phyloP scores from a whole-genome alignment of 2,329 filamentous ascomycete species.

The Colletotrichum sp. region DNA sequence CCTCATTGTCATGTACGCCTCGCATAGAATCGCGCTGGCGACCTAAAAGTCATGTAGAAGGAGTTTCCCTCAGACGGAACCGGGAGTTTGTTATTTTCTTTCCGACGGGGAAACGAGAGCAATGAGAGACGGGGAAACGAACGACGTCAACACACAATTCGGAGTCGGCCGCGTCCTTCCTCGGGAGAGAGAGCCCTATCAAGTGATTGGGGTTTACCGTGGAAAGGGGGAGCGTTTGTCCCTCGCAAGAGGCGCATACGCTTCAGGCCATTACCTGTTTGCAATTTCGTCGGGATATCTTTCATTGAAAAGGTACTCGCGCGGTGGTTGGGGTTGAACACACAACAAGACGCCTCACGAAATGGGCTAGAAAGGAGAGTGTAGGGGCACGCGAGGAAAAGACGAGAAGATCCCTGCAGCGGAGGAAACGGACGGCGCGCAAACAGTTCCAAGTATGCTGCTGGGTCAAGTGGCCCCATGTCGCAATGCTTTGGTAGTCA shows the following conservation, averaged over 20 bases:
- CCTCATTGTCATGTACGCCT: slow-evolving; percentile 25
- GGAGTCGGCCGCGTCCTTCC: slow-evolving; percentile 18
- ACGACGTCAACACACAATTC: slow-evolving; percentile 13
- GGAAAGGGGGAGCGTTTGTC: not conserved
- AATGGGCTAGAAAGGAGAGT: slow-evolving; percentile 16
- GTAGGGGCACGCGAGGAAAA: slow-evolving; percentile 15
- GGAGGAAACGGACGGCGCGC: slow-evolving; percentile 3
- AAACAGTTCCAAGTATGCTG: not conserved
- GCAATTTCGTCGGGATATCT: slow-evolving; percentile 5
- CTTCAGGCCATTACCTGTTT: slow-evolving; percentile 9
- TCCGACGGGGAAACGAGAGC: slow-evolving; percentile 17
- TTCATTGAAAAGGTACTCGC: not conserved
- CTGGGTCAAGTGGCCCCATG: slow-evolving; percentile 15
- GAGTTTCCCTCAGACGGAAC: slow-evolving; percentile 23
- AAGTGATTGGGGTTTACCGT: slow-evolving; percentile 10
- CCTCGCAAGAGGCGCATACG: not conserved
- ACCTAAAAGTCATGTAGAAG: slow-evolving; percentile 25
- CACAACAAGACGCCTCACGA: not conserved
- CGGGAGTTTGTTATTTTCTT: slow-evolving; percentile 16
- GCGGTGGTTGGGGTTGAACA: not conserved
- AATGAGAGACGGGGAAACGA: slow-evolving; percentile 20
- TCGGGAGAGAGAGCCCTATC: not conserved
- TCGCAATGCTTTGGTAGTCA: slow-evolving; percentile 5
- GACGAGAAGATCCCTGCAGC: not conserved
- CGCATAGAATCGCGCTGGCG: slow-evolving; percentile 22